Conservation (phyloP, 2,329 filamentous ascomycete genomes). For the Cladophialophora chaetospira region DNA sequence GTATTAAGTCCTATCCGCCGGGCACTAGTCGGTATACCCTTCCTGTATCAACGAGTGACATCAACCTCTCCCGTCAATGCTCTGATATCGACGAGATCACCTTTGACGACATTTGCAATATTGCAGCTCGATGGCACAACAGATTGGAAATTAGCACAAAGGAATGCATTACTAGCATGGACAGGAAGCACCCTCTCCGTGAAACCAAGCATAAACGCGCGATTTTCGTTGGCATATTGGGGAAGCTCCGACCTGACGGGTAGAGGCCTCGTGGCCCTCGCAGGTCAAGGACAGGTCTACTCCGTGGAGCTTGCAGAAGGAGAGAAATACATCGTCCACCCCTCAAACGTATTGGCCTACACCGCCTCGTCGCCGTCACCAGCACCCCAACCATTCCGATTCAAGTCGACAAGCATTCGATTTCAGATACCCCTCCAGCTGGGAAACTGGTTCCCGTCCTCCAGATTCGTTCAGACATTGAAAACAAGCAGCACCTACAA, state of each 20-base stretch:
- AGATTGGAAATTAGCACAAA: slow-evolving; percentile 92
- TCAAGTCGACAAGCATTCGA: slow-evolving; percentile 73
- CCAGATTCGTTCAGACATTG: slow-evolving; percentile 73
- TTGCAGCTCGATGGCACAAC: slow-evolving; percentile 89
- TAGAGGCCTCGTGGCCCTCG: slow-evolving; percentile 79
- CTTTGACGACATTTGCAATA: slow-evolving; percentile 81
- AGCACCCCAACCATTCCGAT: slow-evolving; percentile 79
- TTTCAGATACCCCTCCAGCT: slow-evolving; percentile 77
- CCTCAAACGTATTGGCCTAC: slow-evolving; percentile 89
- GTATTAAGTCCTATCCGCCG: slow-evolving; percentile 81
- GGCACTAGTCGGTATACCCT: slow-evolving; percentile 81
- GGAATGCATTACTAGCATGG: slow-evolving; percentile 90
- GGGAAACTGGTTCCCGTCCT: slow-evolving; percentile 65
- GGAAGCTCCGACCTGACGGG: slow-evolving; percentile 87
- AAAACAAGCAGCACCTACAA: slow-evolving; percentile 73
- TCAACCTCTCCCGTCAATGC: slow-evolving; percentile 86
- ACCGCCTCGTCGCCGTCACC: slow-evolving; percentile 64
- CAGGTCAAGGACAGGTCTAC: slow-evolving; percentile 86
- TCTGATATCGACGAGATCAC: slow-evolving; percentile 82
- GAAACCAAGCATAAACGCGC: slow-evolving; percentile 71
- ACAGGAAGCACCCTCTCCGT: slow-evolving; percentile 83
- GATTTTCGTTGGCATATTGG: slow-evolving; percentile 76
- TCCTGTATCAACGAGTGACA: slow-evolving; percentile 70
- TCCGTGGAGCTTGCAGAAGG: slow-evolving; percentile 77
- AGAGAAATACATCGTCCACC: slow-evolving; percentile 89